Evolutionary conservation across 106 monocot species (phyloP), one percentile per base, ranked within the genome.

Genomic region (Chionographis japonica): DNA sequence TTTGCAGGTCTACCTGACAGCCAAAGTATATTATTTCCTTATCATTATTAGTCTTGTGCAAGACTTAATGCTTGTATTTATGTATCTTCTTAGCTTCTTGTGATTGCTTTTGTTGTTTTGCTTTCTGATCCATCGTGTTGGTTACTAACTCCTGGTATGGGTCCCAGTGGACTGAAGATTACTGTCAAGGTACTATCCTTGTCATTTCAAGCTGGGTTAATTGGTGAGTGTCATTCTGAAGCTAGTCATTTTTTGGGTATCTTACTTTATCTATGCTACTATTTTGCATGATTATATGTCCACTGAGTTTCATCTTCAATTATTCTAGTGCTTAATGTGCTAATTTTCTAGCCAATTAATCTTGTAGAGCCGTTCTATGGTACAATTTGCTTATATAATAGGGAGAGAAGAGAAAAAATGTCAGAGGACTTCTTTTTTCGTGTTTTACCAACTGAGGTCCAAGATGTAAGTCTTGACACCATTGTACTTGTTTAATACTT

Each of bases 341-440:
- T 72, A 27, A 58, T 50, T 15, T 62, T 42, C 54, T 41, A 46
- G 16, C 2, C 40, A 19, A 17, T 83, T 61, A 43, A 52, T 65
- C 52, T 73, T 80, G 72, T 65, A 98, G 98, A 93, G 77, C 97
- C 97, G 15, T 98, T 98, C 72, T 77, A 77, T 83, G 97, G 97
- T 49, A 98, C 97, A 62, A 88, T 98, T 69, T 98, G 97, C 83
- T 85, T 98, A 63, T 98, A 98, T 68, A 98, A 93, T 66, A 87
- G 83, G 79, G 97, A 98, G 49, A 92, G 83, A 68, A 78, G 92
- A 81, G 97, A 98, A 67, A 98, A 90, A 70, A 61, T 98, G 61
- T 98, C 97, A 15, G 97, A 98, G 63, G 97, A 98, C 70, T 98
- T 90, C 74, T 87, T 79, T 77, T 98, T 98, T 77, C 80, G 63